Conservation (phyloP, 495 filamentous ascomycete species). For the Cetradonia linearis region DNA sequence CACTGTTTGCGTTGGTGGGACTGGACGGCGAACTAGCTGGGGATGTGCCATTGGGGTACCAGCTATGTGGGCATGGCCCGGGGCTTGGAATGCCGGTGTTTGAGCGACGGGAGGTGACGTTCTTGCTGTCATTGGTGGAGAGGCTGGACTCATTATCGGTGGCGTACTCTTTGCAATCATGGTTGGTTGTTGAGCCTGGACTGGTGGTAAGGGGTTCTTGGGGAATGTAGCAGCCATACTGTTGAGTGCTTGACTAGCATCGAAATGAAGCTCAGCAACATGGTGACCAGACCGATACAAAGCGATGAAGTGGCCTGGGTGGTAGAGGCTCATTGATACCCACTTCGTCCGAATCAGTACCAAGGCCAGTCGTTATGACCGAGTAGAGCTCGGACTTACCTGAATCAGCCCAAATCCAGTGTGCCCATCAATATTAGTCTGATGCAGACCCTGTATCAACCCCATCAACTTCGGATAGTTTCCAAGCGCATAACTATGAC, state of each 20-base stretch:
- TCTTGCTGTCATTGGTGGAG: conserved; percentile 1
- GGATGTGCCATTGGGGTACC: background rate
- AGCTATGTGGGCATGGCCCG: background rate
- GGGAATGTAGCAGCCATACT: conserved; percentile 8
- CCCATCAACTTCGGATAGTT: conserved; percentile 4
- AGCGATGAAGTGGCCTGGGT: conserved; percentile 2
- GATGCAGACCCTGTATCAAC: conserved; percentile 6
- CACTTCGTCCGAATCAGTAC: background rate
- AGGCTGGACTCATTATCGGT: background rate
- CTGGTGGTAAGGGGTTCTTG: background rate
- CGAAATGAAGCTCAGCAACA: background rate
- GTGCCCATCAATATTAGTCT: conserved; percentile 1
- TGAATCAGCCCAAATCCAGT: conserved; percentile 10
- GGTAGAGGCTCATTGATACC: conserved; percentile 9
- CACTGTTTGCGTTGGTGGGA: background rate
- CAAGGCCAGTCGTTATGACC: background rate
- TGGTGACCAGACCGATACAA: background rate
- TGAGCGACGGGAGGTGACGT: background rate
- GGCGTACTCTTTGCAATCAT: background rate
- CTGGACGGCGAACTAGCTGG: conserved; percentile 2
- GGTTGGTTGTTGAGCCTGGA: background rate
- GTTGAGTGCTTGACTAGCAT: conserved; percentile 3
- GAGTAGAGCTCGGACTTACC: background rate
- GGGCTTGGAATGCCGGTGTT: background rate
- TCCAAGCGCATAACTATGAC: conserved; percentile 7